Conservation (phyloP, 345 rosid genomes). For the Luvunga scandens region DNA sequence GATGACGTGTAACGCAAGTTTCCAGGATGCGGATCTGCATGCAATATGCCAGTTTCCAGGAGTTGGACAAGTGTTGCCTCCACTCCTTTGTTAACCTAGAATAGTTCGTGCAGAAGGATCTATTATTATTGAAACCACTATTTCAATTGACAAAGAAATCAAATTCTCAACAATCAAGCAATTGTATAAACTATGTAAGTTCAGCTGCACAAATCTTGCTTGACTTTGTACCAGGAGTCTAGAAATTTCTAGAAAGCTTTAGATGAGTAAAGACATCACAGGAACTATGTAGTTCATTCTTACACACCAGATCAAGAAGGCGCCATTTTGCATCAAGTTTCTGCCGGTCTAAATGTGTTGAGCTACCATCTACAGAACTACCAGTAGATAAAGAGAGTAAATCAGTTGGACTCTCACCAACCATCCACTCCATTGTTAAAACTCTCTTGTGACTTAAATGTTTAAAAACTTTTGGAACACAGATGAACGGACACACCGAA, state of each 20-base stretch:
- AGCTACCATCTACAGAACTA: slow-evolving; percentile 32
- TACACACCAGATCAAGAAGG: slow-evolving; percentile 80
- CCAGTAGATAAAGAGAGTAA: slow-evolving; percentile 45
- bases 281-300: not conserved
- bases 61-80: slow-evolving; percentile 92
- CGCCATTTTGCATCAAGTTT: slow-evolving; percentile 58
- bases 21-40: slow-evolving; percentile 99
- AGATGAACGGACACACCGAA: slow-evolving; percentile 58
- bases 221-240: not conserved
- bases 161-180: not conserved
- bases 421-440: slow-evolving; percentile 97
- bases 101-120: slow-evolving; percentile 14
- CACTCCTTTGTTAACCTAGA: slow-evolving; percentile 87
- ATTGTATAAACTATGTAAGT: not conserved
- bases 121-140: not conserved
- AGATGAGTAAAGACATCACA: not conserved
- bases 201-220: slow-evolving; percentile 5
- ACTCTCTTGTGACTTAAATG: slow-evolving; percentile 74
- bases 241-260: not conserved
- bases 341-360: slow-evolving; percentile 48
- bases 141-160: not conserved
- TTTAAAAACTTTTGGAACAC: slow-evolving; percentile 63
- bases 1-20: slow-evolving; percentile 80
- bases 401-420: slow-evolving; percentile 82
- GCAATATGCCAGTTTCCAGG: slow-evolving; percentile 90